Base-by-base conservation (phyloP, 371 early-diverging fungal species). In the Parasitella parasitica region DNA sequence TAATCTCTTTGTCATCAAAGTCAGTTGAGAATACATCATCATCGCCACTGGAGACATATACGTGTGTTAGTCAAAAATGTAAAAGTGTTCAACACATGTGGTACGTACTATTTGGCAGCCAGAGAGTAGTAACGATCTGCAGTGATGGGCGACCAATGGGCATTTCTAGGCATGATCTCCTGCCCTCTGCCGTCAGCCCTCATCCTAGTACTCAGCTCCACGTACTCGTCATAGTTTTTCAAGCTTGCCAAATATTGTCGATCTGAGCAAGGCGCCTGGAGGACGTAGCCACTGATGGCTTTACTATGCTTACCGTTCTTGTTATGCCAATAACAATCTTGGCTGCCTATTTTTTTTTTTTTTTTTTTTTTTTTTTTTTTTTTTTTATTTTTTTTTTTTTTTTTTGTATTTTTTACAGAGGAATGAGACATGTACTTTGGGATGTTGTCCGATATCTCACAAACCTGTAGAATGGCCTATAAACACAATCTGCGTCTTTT, bases 1-100 rank as follows among this genome's bases (percentile, higher is more conserved):
- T 60, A 46, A 85, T 67, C 22, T 52, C 68, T 12, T 74, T 69
- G 15, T 71, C 63, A 13, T 82, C 58, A 6, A 82, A 72, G 61
- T 85, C 85, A 7, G 82, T 76, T 2, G 83, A 83, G 54, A 85
- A 85, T 36, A 85, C 75, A 57, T 85, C 85, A 54, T 85, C 83
- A 46, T 83, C 83, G 0, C 85, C 85, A 9, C 85, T 83, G n/a
- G n/a, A 68, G 13, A 35, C 15, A 49, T 0, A 28, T 22, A 34
- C 16, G 34, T 34, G 28, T 32, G 28, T 36, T 34, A 37, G 43
- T 26, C 15, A 26, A 7, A 27, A 15, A 20, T 18, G 15, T 48
- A 35, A 6, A 5, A 43, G 3, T 20, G 2, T 1, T 2, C 13
- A 32, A 43, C 4, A 13, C 3, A 11, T 1, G 22, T 26, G 20